Evolutionary conservation across 2,329 filamentous ascomycete genomes (phyloP), one percentile per base, ranked within the genome.

Genomic region (Knufia petricola): DNA sequence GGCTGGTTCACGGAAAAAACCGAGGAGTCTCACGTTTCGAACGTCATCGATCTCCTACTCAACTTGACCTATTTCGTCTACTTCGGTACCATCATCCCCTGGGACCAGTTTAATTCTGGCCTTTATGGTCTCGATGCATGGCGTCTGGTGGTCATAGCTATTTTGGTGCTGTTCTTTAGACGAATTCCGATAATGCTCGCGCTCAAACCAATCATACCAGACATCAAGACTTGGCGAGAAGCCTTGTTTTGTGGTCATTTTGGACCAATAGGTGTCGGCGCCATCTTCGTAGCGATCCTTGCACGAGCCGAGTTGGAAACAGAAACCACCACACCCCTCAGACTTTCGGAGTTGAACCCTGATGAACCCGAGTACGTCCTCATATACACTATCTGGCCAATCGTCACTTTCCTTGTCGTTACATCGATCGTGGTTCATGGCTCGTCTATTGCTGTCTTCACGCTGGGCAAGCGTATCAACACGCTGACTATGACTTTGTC

Each of bases 1-100:
- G 92, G 92, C 56, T 98, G 92, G 92, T 98, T 98, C 61, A 85
- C 86, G 13, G 86, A 95, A 62, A 95, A 95, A 74, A 98, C 92
- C 0, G 92, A 98, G 64, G 92, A 98, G 66, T 90, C 92, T 0
- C 92, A 96, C 64, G 92, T 98, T 8, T 96, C 90, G 65, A 96
- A 98, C 79, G 92, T 98, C 64, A 98, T 98, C 62, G 92, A 98
- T 73, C 69, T 98, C 64, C 73, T 98, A 52, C 82, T 98, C 71
- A 98, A 98, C 67, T 78, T 98, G 80, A 79, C 90, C 2, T 98
- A 96, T 67, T 98, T 98, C 66, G 92, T 98, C 58, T 98, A 92
- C 65, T 85, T 98, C 55, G 92, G 92, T 46, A 87, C 92, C 47
- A 95, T 98, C 65, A 92, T 98, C 53, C 92, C 92, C 1, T 98